Base-by-base conservation (phyloP, 2,329 filamentous ascomycete species). In the Ophiostoma himal-ulmi region DNA sequence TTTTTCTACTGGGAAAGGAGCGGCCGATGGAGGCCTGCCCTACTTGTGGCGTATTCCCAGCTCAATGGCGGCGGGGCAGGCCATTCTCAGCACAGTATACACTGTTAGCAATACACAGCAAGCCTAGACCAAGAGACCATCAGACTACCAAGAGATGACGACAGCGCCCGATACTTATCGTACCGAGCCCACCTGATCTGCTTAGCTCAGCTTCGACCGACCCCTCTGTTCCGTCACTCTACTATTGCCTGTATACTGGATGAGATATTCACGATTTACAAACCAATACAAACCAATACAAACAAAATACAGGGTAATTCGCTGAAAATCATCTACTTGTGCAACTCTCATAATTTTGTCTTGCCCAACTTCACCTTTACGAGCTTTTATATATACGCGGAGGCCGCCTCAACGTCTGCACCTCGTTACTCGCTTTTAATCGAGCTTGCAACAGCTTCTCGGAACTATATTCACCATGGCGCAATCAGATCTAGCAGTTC, bases 401-500 rank as follows among this genome's bases (percentile, higher is more conserved):
- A 30, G 30, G 44, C 14, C 6, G 17, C 44, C 37, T 39, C 37
- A 39, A 39, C 37, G 11, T 10, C 37, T 39, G 3, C 37, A 39
- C 37, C 44, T 48, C 44, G 52, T 22, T 1, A 10, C 54, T 60
- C 54, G n/a, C 10, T 60, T 30, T 6, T 11, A 39, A n/a, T n/a
- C 52, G 52, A 57, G 8, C 22, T 57, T 48, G 44, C 14, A 48
- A 26, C n/a, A 22, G 52, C 52, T 26, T 57, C 52, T 17, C n/a
- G 8, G 1, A 48, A 57, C 1, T 13, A 57, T 6, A 62, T 41
- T 30, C 67, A 69, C 62, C 73, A 88, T 87, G 81, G 84, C 85
- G 73, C 81, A 84, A 73, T 83, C 86, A 64, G 88, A 90, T 75
- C 81, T 90, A 22, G 83, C 88, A 22, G 80, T 84, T 48, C 81